A percentile compares a stretch with the other conserved stretches of the same genome.
phyloP scores from a whole-genome alignment of 306 rosid species.

The Trifolium dubium region DNA sequence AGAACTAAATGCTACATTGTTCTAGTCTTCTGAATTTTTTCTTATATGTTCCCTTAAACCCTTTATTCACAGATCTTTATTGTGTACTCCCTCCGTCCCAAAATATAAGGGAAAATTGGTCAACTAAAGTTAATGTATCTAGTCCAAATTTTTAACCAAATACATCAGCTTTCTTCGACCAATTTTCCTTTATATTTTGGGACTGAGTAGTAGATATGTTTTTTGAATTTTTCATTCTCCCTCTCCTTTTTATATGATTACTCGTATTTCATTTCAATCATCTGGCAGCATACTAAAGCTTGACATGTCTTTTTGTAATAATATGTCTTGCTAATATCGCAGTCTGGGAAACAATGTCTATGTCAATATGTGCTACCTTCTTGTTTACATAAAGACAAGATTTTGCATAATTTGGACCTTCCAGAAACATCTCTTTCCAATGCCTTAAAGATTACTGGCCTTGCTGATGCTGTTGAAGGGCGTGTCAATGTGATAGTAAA shows the following conservation, averaged over 20 bases:
- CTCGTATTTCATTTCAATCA: slow-evolving; percentile 21
- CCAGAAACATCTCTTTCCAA: slow-evolving; percentile 61
- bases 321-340: slow-evolving; percentile 42
- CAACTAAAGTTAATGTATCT: no score
- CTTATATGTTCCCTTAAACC: slow-evolving; percentile 23
- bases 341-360: slow-evolving; percentile 97
- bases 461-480: slow-evolving; percentile 91
- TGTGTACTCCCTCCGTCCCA: neutral
- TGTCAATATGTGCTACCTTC: slow-evolving; percentile 82
- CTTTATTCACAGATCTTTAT: slow-evolving; percentile 16
- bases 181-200: no score
- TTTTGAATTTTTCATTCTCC: slow-evolving; percentile 24
- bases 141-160: no score
- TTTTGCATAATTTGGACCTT: slow-evolving; percentile 60
- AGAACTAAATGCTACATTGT: slow-evolving; percentile 21
- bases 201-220: slow-evolving; percentile 3
- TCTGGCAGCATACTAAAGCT: slow-evolving; percentile 36
- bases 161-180: no score
- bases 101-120: no score
- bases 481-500: slow-evolving; percentile 77
- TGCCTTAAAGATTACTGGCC: slow-evolving; percentile 72
- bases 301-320: slow-evolving; percentile 32
- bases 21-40: slow-evolving; percentile 28
- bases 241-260: slow-evolving; percentile 1
- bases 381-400: slow-evolving; percentile 60